These are phyloP conservation scores for Hypocrella siamensis DNA, from an alignment of 2,329 filamentous ascomycete species.

Conservation along the genomic window DNA sequence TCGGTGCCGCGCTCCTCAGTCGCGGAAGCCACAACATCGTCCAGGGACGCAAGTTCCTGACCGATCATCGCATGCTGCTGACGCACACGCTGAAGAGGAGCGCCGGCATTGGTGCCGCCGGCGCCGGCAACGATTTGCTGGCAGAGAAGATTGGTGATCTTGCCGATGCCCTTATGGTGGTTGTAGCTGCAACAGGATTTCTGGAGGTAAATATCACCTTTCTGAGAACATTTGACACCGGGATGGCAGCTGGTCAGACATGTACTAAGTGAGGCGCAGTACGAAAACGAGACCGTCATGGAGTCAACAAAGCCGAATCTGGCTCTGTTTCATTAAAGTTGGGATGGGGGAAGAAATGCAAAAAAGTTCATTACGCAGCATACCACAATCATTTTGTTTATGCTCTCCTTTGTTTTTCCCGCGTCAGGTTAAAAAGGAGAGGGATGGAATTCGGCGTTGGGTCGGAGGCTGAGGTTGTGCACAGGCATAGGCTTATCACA, in stretches of 20 bases:
- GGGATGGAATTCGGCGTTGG: too few relatives aligned
- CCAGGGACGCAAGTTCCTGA: conserved; percentile 66
- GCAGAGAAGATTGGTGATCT: conserved; percentile 57
- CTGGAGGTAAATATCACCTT: conserved; percentile 57
- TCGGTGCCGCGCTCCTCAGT: conserved; percentile 67
- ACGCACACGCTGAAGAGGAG: conserved; percentile 82
- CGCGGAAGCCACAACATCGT: conserved; percentile 70
- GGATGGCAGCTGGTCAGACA: too few relatives aligned
- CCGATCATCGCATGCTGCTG: conserved; percentile 69
- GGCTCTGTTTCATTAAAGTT: conserved; percentile 23
- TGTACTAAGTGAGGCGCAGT: conserved; percentile 13
- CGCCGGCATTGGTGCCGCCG: conserved; percentile 51
- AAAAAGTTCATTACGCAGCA: too few relatives aligned
- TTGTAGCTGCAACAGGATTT: conserved; percentile 72
- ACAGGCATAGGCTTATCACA: too few relatives aligned
- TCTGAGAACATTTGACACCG: too few relatives aligned
- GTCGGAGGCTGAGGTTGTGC: too few relatives aligned
- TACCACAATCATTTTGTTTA: too few relatives aligned
- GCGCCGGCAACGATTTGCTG: conserved; percentile 21
- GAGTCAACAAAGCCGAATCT: conserved; percentile 17
- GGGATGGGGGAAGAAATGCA: too few relatives aligned
- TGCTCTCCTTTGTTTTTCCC: too few relatives aligned
- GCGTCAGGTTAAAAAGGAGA: too few relatives aligned
- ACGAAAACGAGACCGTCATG: conserved; percentile 22
- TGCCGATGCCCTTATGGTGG: conserved; percentile 69